Base-by-base conservation (phyloP, 345 rosid species). In the Camelina laxa region DNA sequence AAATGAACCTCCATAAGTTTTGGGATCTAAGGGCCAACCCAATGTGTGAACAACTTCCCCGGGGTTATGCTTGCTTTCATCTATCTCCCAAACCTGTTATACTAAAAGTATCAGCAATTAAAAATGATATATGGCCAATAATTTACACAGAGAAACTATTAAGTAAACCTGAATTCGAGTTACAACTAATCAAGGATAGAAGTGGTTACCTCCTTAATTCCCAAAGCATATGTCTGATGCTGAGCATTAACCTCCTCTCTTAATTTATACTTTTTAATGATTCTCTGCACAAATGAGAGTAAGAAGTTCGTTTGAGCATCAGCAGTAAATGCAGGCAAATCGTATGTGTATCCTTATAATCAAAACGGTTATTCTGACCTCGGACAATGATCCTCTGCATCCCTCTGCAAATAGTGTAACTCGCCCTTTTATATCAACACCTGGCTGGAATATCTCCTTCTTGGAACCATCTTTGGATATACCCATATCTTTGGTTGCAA, bases 401-500 rank as follows among this genome's bases (percentile, higher is more conserved):
- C 98, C 98, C 75, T 94, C 98, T 39, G 96, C 96, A 39, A 94
- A 78, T 67, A 94, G 85, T 47, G 88, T 94, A 59, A 94, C 53
- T 60, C 82, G 82, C 9, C 98, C 97, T 86, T 86, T 88, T 47
- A 94, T 72, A 78, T 80, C 91, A 33, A 94, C 96, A 51, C 97
- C 98, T 39, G 71, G 84, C 80, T 91, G 98, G 67, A 88, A 94
- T 82, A 56, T 94, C 36, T 84, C 98, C 84, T 91, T 94, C 84
- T 82, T 88, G 42, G 90, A 82, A 62, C 97, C 96, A 84, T 90
- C 86, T 87, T 94, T 91, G 20, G 97, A 84, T 77, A 94, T 85
- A 73, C 98, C 98, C 97, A 94, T 89, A 85, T 94, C 98, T 80
- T 86, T 94, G 38, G 98, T 94, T 78, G 79, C 89, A 80, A 94